Percentiles rank a stretch among this genome's conserved stretches.
These are phyloP conservation scores for Torulaspora microellipsoides DNA, from an alignment of 805 yeast genomes.

Conservation along the genomic window DNA sequence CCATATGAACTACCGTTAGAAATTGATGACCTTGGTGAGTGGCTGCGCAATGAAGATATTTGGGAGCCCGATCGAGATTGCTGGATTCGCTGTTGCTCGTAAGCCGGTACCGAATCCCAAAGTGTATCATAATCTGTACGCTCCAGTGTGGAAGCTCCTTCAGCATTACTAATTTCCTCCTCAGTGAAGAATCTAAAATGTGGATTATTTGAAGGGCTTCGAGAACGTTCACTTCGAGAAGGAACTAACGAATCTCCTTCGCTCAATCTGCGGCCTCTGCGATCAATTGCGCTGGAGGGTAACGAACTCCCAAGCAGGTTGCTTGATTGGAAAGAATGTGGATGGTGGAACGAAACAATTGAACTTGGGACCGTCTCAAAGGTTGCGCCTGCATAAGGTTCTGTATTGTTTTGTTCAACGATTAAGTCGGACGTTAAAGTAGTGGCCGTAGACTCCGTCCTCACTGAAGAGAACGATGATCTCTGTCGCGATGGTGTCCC, in stretches of 20 bases:
- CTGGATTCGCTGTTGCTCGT: slow-evolving; percentile 42
- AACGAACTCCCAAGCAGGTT: slow-evolving; percentile 16
- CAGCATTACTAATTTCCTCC: slow-evolving; percentile 80
- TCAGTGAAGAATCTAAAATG: slow-evolving; percentile 78
- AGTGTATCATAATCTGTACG: slow-evolving; percentile 69
- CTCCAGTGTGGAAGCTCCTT: slow-evolving; percentile 77
- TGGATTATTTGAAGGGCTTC: slow-evolving; percentile 35
- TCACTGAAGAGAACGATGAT: slow-evolving; percentile 31
- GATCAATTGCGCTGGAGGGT: slow-evolving; percentile 25
- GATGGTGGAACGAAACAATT: slow-evolving; percentile 70
- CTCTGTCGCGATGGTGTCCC: slow-evolving; percentile 10
- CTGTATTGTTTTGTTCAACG: slow-evolving; percentile 58
- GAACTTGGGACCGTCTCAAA: slow-evolving; percentile 74
- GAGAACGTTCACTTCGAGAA: slow-evolving; percentile 27
- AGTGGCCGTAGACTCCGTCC: slow-evolving; percentile 34
- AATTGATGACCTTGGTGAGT: slow-evolving; percentile 20
- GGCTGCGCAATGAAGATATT: slow-evolving; percentile 24
- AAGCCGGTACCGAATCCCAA: slow-evolving; percentile 54
- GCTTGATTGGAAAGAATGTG: slow-evolving; percentile 46
- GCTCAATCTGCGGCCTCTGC: slow-evolving; percentile 31
- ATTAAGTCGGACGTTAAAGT: slow-evolving; percentile 27
- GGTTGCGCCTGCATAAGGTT: slow-evolving; percentile 74
- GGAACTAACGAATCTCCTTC: slow-evolving; percentile 33
- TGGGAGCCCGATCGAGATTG: slow-evolving; percentile 27
- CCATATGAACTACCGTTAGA: slow-evolving; percentile 16